phyloP scores from a whole-genome alignment of 164 flowering plant species.

The Dillenia turbinata region DNA sequence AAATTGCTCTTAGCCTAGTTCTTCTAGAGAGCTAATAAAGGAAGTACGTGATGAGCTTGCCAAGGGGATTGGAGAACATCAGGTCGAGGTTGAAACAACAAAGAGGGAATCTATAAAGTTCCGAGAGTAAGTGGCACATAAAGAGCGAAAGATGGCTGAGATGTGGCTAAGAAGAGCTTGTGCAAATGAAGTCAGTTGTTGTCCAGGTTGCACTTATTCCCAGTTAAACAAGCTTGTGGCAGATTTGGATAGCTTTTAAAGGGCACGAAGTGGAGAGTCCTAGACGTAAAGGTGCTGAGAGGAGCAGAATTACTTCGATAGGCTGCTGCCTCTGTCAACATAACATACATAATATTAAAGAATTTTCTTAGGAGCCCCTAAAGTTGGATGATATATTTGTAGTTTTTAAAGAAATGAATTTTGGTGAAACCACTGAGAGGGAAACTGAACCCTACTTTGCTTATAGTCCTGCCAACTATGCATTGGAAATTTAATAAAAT shows the following conservation, averaged over 20 bases:
- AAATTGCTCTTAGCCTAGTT: neutral
- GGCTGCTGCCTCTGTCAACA: slow-evolving; percentile 42
- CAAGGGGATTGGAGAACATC: slow-evolving; percentile 67
- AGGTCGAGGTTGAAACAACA: slow-evolving; percentile 53
- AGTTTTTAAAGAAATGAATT: slow-evolving; percentile 52
- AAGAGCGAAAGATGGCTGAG: slow-evolving; percentile 83
- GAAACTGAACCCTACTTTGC: slow-evolving; percentile 54
- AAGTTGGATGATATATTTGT: slow-evolving; percentile 59
- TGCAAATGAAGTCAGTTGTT: slow-evolving; percentile 75
- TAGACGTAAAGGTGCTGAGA: slow-evolving; percentile 31
- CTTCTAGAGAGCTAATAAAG: slow-evolving; percentile 54
- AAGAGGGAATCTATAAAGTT: slow-evolving; percentile 52
- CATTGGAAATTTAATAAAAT: neutral
- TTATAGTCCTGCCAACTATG: slow-evolving; percentile 15
- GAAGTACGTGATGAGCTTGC: slow-evolving; percentile 79
- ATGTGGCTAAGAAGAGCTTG: slow-evolving; percentile 80
- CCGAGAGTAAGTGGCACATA: slow-evolving; percentile 54
- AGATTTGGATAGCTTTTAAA: slow-evolving; percentile 41
- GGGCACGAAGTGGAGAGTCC: slow-evolving; percentile 18
- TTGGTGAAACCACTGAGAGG: slow-evolving; percentile 43
- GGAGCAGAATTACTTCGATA: slow-evolving; percentile 42
- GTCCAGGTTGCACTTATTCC: slow-evolving; percentile 57
- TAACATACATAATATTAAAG: slow-evolving; percentile 44
- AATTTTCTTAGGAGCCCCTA: slow-evolving; percentile 51
- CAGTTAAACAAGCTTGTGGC: slow-evolving; percentile 47